Evolutionary conservation across 805 yeast species (phyloP).

Genomic region (Yarrowia sp.): DNA sequence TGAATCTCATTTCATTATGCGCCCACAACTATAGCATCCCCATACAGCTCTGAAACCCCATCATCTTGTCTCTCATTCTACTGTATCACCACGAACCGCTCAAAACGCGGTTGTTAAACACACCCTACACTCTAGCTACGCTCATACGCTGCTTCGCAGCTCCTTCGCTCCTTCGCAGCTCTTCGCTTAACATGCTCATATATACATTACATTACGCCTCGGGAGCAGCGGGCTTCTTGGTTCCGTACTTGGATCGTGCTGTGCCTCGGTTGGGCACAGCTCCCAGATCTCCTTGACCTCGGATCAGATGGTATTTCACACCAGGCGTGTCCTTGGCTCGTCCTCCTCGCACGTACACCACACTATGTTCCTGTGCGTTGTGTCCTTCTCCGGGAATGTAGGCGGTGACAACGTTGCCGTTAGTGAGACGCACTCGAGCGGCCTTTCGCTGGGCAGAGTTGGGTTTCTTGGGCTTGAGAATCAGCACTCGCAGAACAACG

Average conservation of each 20-base stretch:
- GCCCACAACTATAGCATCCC: too few relatives aligned
- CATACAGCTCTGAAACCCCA: too few relatives aligned
- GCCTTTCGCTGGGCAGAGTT: slow-evolving; percentile 98
- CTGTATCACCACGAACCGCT: too few relatives aligned
- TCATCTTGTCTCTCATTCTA: too few relatives aligned
- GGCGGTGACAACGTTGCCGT: slow-evolving; percentile 85
- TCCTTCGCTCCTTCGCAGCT: too few relatives aligned
- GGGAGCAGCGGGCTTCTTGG: slow-evolving; percentile 50
- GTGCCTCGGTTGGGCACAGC: slow-evolving; percentile 93
- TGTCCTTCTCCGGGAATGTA: slow-evolving; percentile 99
- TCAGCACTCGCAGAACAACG: slow-evolving; percentile 90
- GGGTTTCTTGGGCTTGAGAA: slow-evolving; percentile 95
- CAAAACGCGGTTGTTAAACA: too few relatives aligned
- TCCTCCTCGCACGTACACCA: slow-evolving; percentile 96
- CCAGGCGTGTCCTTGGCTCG: slow-evolving; percentile 98
- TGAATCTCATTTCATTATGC: too few relatives aligned
- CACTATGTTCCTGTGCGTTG: slow-evolving; percentile 95
- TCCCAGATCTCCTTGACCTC: slow-evolving; percentile 90
- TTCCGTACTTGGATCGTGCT: slow-evolving; percentile 92
- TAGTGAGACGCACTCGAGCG: slow-evolving; percentile 87
- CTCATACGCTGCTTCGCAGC: too few relatives aligned
- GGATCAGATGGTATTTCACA: slow-evolving; percentile 87
- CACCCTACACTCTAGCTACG: too few relatives aligned
- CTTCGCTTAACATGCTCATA: background rate
- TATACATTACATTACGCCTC: slow-evolving; percentile 17